Conservation (phyloP, 495 filamentous ascomycete species). For the Thermochaetoides thermophila region DNA sequence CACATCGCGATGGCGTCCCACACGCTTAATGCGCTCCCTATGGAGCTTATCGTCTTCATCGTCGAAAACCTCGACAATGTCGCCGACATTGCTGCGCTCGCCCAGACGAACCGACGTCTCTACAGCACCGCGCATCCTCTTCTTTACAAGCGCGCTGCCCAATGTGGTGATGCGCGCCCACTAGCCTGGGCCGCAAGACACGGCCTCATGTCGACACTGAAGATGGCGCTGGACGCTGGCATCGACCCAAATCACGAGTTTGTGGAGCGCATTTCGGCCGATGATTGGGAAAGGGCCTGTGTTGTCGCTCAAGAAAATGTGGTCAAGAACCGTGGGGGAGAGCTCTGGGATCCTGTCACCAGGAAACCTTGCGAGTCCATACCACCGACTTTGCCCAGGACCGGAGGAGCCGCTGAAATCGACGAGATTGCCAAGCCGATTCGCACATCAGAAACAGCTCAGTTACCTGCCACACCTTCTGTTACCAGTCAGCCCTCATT, state of each 20-base stretch:
- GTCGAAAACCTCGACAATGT: constrained; percentile 13
- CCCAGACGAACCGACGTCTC: constrained; percentile 7
- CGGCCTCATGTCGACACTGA: constrained; percentile 12
- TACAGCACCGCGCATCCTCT: constrained; percentile 11
- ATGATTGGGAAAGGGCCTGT: constrained; percentile 9
- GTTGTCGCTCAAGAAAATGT: constrained; percentile 2
- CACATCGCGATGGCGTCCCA: constrained; percentile 1
- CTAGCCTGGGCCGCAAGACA: constrained; percentile 17
- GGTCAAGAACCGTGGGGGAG: constrained; percentile 1
- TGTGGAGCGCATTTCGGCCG: constrained; percentile 4
- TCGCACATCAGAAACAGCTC: too few relatives aligned
- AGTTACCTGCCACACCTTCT: too few relatives aligned
- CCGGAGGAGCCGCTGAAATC: neutral
- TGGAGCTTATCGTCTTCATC: constrained; percentile 17
- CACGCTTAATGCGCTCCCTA: constrained; percentile 8
- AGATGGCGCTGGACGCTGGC: constrained; percentile 13
- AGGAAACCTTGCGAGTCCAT: too few relatives aligned
- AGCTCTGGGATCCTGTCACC: constrained; percentile 4
- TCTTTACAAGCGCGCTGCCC: constrained; percentile 15
- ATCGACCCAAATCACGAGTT: constrained; percentile 14
- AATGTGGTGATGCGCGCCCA: constrained; percentile 7
- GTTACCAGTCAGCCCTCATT: too few relatives aligned
- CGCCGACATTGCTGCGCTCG: constrained; percentile 14
- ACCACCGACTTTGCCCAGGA: too few relatives aligned
- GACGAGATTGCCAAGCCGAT: neutral